Evolutionary conservation across 2,329 filamentous ascomycete genomes (phyloP), one percentile per base, ranked within the genome.

Genomic region (Fusarium sp.): DNA sequence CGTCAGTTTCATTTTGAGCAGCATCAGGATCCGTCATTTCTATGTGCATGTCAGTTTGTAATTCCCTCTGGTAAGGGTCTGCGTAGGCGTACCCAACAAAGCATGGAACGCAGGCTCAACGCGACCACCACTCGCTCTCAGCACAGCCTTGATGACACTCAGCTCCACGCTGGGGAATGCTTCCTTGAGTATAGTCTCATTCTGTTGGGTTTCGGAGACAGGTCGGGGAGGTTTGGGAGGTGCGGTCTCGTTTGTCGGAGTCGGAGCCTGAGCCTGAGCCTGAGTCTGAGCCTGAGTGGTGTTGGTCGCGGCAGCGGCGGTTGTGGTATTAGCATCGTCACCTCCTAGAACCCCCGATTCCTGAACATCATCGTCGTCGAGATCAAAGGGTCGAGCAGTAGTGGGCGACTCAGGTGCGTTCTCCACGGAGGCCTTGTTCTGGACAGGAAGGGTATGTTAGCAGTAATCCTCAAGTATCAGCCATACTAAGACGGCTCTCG

Each of bases 31-130:
- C 92, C 66, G 91, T 93, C 91, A 93, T 93, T 74, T 91, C 91
- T 92, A 65, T 54, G 31, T 33, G 21, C 35, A 35, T 29, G 26
- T 76, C 58, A 74, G 67, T 48, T 42, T 33, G 3, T 16, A 18
- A 9, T 57, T 15, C n/a, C n/a, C 18, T 24, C 7, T 20, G 5
- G 9, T 10, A 16, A 28, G 24, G n/a, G 12, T 23, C 13, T 16
- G 20, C 37, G 31, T 41, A 31, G 42, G 20, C 75, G 66, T 84
- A 93, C 93, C 92, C 43, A 99, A 86, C 42, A 99, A 86, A 35
- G 96, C 96, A 81, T 98, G 96, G 82, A 99, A 99, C 16, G 96
- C 95, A 31, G 93, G 92, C 80, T 99, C 96, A 47, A 98, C 90
- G 75, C 91, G 89, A 63, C 94, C 95, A 61, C 90, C 87, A 78